Evolutionary conservation across 331 rosid species (phyloP), one percentile per base, ranked within the genome.

Genomic region (Malus hybrid): DNA sequence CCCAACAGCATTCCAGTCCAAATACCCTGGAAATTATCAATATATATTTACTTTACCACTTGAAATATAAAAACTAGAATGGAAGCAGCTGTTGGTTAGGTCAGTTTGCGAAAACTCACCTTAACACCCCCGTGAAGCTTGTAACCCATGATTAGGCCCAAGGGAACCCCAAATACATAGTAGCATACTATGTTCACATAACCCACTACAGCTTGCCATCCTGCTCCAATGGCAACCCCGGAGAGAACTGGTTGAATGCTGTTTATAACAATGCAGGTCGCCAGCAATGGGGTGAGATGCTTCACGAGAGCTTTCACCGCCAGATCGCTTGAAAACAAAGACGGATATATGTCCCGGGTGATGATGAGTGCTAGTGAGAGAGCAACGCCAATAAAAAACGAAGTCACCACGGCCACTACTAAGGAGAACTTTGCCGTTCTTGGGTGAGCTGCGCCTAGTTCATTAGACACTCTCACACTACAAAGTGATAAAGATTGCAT

Each of bases 201-300:
- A 29, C 93, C 97, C 36, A 93, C 93, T 11, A 39, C 20, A 14
- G 85, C 67, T 31, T 93, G 96, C 96, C 97, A 93, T 1, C 94
- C 94, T 6, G 97, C 96, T 15, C 97, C 94, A 54, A 87, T 74
- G 15, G 94, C 93, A 5, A 91, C 97, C 34, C 94, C 97, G 1
- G 96, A 89, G 36, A 91, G 88, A 76, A 92, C 93, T 0, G 96
- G 98, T 12, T 93, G 98, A 36, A 93, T 56, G 46, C 83, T 88
- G 86, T 91, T 82, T 74, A 91, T 82, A 63, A 91, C 31, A 61
- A 93, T 91, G 86, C 94, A 88, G 2, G 72, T 2, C 8, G 89
- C 93, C 56, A 93, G 76, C 84, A 91, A 27, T 0, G 94, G 93
- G 0, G 97, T 91, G 20, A 93, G 86, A 19, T 87, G 56, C 73